Evolutionary conservation across 257 asterid genomes (phyloP), one percentile per base, ranked within the genome.

Genomic region (Solanum habrochaites): DNA sequence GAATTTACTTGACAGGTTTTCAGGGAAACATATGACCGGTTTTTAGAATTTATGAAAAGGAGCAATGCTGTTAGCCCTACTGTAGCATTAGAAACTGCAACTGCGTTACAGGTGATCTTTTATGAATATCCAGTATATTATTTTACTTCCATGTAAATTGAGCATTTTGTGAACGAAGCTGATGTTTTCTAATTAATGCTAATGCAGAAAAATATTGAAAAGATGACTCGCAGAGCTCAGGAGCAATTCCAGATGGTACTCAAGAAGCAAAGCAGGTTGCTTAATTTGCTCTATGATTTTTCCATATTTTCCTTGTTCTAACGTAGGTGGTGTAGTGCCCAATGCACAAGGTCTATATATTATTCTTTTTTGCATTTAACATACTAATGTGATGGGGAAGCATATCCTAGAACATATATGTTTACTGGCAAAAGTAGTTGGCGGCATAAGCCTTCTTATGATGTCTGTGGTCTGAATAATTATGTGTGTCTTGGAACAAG

Each of bases 181-280:
- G 88, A 94, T 85, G 87, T 60, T 89, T 85, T 86, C 52, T 78
- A 67, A 85, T 83, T 81, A 66, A 88, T 75, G 45, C 88, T 85
- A 64, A 87, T 81, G 87, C 99, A 97, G 99, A 93, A 96, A 87
- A 97, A 94, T 90, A 91, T 97, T 91, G 99, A 94, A 91, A 94
- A 92, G 90, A 98, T 97, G 90, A 97, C 99, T 82, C 95, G 98
- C 86, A 94, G 93, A 93, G 99, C 99, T 82, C 99, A 97, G 90
- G 99, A 97, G 92, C 99, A 97, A 90, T 92, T 97, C 89, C 99
- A 97, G 88, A 95, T 96, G 98, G 99, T 94, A 72, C 90, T 97
- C 67, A 97, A 97, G 92, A 98, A 96, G 92, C 99, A 94, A 90
- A 95, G 97, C 98, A 94, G 99, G 99, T 97, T 64, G 80, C 62